These are phyloP conservation scores for Euphorbia celastroides DNA, from an alignment of 441 rosid species.

Conservation along the genomic window DNA sequence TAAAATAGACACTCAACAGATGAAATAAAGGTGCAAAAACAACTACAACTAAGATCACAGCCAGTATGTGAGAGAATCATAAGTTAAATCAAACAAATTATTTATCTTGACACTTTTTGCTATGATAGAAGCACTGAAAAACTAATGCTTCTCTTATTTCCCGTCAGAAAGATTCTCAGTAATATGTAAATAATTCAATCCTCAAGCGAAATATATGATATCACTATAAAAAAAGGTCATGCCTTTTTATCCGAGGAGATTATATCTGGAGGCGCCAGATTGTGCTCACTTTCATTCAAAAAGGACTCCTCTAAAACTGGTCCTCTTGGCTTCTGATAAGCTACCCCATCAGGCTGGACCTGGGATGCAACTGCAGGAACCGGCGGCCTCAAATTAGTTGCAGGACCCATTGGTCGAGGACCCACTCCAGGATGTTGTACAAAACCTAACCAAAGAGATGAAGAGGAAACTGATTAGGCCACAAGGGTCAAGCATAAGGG, in stretches of 20 bases:
- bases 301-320: constrained; percentile 56
- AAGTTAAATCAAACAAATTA: not conserved
- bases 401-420: constrained; percentile 48
- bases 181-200: not conserved
- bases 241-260: constrained; percentile 60
- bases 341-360: constrained; percentile 35
- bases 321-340: constrained; percentile 46
- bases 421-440: constrained; percentile 60
- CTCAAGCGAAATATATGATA: not conserved
- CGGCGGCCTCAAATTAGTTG: constrained; percentile 69
- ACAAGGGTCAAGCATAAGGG: constrained; percentile 1
- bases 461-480: constrained; percentile 14
- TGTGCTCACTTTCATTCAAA: constrained; percentile 40
- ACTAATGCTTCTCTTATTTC: not conserved
- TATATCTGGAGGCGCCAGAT: constrained; percentile 39
- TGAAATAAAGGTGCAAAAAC: not conserved
- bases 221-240: constrained; percentile 15
- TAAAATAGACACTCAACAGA: not conserved
- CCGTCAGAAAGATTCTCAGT: not conserved
- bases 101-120: not conserved
- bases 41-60: not conserved
- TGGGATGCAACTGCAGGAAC: constrained; percentile 39
- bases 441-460: constrained; percentile 47
- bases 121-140: not conserved
- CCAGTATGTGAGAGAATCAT: not conserved